Base-by-base conservation (phyloP, 257 asterid species). In the Solanum sitiens region DNA sequence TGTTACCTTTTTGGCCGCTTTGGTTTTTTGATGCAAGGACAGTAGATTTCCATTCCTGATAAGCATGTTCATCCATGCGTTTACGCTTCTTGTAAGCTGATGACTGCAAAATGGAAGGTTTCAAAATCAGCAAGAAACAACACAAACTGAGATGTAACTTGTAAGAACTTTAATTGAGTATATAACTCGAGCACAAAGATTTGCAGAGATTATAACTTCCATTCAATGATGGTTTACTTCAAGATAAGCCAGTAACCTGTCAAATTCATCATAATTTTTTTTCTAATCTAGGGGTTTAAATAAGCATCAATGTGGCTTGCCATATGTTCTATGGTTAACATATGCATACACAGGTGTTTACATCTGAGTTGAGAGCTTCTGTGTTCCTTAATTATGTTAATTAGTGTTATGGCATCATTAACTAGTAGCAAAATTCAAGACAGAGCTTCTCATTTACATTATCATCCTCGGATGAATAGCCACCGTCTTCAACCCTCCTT, bases 51-150 rank as follows among this genome's bases (percentile, higher is more conserved):
- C 98, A 96, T 33, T 90, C 94, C 67, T 94, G 91, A 2, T 95
- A 97, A 37, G 89, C 93, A 1, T 73, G 87, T 42, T 90, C 87
- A 18, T 95, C 95, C 90, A 87, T 92, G 63, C 88, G 91, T 90
- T 96, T 97, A 8, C 93, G 96, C 90, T 95, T 96, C 94, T 91
- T 94, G 91, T 93, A 90, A 32, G 95, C 98, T 5, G 98, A 95
- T 87, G 90, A 90, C 99, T 96, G 96, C 92, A 91, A 11, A 83
- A 50, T 27, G 12, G 25, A 50, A 83, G 83, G 83, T 18, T 12
- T 65, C 3, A 70, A 56, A 25, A 25, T 40, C 86, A 63, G 35
- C 59, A 61, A 84, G 14, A 25, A 25, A 21, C 76, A 8, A 86
- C 68, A 15, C 71, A 80, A 21, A 12, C 44, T 30, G 70, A 82